Evolutionary conservation across 306 rosid species (phyloP).

Genomic region (Sicyos edulis): DNA sequence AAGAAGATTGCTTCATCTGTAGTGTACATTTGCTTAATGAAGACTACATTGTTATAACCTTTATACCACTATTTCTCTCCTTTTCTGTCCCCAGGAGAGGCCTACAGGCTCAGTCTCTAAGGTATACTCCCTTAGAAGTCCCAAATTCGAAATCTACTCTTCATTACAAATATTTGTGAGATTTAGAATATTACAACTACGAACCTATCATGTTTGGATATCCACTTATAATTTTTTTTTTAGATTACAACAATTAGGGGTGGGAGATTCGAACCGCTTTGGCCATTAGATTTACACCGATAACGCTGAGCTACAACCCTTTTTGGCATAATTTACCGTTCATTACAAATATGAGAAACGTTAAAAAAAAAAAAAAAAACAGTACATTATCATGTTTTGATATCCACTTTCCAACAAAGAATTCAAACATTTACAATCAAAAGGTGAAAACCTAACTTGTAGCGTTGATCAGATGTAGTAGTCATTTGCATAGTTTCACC

Average conservation of each 20-base stretch:
- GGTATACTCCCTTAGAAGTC: no score
- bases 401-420: slow-evolving; percentile 11
- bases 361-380: neutral
- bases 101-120: no score
- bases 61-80: no score
- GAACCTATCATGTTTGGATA: neutral
- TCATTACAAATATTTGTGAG: neutral
- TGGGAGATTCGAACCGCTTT: no score
- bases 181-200: slow-evolving; percentile 8
- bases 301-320: no score
- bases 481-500: slow-evolving; percentile 99
- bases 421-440: slow-evolving; percentile 20
- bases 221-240: no score
- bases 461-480: slow-evolving; percentile 66
- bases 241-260: no score
- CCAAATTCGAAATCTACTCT: neutral
- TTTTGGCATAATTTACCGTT: neutral
- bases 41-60: neutral
- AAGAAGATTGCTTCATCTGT: neutral
- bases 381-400: neutral
- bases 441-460: slow-evolving; percentile 53
- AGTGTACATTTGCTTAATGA: neutral
- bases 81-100: no score
- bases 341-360: neutral
- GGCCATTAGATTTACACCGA: no score